Evolutionary conservation across 1,139 yeast species (phyloP).

Genomic region (Diutina siamensis): DNA sequence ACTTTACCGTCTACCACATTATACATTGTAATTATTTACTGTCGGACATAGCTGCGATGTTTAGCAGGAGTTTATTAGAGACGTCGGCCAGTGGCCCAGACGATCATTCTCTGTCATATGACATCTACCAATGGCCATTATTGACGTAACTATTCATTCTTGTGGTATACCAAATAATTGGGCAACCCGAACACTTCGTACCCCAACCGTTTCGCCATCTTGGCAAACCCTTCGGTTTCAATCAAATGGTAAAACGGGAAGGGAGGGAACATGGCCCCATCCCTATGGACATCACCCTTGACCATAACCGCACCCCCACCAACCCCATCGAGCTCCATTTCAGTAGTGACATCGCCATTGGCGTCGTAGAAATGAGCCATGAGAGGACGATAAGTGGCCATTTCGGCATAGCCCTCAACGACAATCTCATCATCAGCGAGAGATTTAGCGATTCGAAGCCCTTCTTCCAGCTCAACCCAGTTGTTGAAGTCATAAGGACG

Average conservation of each 20-base stretch:
- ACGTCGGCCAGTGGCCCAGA: no score
- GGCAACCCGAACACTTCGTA: conserved; percentile 90
- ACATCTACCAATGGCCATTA: no score
- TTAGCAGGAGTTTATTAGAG: no score
- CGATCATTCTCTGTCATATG: no score
- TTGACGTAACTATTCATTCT: conserved; percentile 44
- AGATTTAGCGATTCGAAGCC: conserved; percentile 56
- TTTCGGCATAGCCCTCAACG: conserved; percentile 84
- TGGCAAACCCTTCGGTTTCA: conserved; percentile 97
- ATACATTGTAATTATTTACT: no score
- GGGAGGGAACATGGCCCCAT: conserved; percentile 98
- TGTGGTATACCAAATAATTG: conserved; percentile 83
- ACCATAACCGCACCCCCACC: conserved; percentile 96
- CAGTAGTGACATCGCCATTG: conserved; percentile 45
- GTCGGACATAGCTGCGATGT: no score
- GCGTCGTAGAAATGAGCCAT: conserved; percentile 83
- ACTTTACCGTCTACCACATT: no score
- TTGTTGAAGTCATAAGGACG: conserved; percentile 93
- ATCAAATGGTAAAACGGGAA: conserved; percentile 94
- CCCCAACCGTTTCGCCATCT: conserved; percentile 91
- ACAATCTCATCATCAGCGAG: conserved; percentile 83
- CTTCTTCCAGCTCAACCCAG: conserved; percentile 91
- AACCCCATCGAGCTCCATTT: conserved; percentile 87
- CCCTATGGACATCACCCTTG: conserved; percentile 95
- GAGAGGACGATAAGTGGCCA: conserved; percentile 90